Conservation (phyloP, 768 basidiomycete species). For the Daedaleopsis sinensis region DNA sequence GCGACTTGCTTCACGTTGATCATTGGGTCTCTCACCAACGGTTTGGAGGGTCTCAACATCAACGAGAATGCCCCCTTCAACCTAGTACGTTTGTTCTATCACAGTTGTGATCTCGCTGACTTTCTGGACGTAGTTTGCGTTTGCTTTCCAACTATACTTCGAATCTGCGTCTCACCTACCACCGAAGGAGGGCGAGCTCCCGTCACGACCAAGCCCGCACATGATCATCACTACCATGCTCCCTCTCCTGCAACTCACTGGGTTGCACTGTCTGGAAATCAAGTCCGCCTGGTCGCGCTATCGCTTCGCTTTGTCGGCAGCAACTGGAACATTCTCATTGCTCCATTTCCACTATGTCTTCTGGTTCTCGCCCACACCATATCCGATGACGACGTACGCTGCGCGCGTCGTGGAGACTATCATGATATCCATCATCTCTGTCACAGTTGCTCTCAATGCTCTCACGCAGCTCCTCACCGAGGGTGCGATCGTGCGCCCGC, state of each 20-base stretch:
- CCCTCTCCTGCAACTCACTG: slow-evolving; percentile 71
- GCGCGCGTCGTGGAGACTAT: slow-evolving; percentile 73
- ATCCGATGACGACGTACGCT: slow-evolving; percentile 75
- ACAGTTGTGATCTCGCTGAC: neutral
- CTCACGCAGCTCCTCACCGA: slow-evolving; percentile 68
- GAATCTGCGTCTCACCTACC: slow-evolving; percentile 72
- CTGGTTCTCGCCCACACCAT: slow-evolving; percentile 48
- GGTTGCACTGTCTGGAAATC: slow-evolving; percentile 69
- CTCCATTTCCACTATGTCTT: slow-evolving; percentile 70
- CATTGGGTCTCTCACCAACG: slow-evolving; percentile 67
- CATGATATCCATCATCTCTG: slow-evolving; percentile 56
- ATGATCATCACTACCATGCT: slow-evolving; percentile 72
- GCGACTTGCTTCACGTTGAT: slow-evolving; percentile 67
- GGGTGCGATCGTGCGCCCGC: slow-evolving; percentile 58
- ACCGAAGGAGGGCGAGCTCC: slow-evolving; percentile 44
- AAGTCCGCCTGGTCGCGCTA: slow-evolving; percentile 65
- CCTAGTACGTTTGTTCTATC: slow-evolving; percentile 48
- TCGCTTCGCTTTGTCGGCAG: slow-evolving; percentile 69
- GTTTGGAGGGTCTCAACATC: slow-evolving; percentile 60
- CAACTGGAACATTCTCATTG: slow-evolving; percentile 61
- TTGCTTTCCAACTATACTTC: slow-evolving; percentile 74
- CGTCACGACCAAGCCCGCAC: slow-evolving; percentile 73
- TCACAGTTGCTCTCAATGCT: slow-evolving; percentile 63
- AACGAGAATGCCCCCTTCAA: slow-evolving; percentile 69
- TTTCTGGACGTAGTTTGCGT: slow-evolving; percentile 57